phyloP scores from a whole-genome alignment of 257 asterid genomes.

The Solanum pinnatisectum region DNA sequence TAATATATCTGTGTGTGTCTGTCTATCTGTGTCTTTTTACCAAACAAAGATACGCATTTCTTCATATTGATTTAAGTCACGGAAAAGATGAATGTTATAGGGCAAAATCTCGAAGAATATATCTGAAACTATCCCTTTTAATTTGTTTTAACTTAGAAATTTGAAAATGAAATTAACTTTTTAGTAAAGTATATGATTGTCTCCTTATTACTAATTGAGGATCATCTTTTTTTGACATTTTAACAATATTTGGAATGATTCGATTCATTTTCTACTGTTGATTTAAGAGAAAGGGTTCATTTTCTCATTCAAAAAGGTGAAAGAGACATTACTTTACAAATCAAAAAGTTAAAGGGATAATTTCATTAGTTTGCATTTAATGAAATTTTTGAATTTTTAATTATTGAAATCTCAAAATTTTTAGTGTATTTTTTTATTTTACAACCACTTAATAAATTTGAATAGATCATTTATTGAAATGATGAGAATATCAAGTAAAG shows the following conservation, averaged over 20 bases:
- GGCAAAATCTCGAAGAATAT: too few relatives aligned
- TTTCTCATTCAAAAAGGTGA: neutral
- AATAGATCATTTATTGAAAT: too few relatives aligned
- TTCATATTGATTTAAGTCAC: neutral
- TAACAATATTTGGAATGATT: neutral
- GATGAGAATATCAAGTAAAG: too few relatives aligned
- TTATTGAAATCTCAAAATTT: neutral
- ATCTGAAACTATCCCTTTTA: too few relatives aligned
- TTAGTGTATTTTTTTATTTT: neutral
- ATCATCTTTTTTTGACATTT: neutral
- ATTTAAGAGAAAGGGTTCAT: neutral
- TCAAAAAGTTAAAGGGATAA: neutral
- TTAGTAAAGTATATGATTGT: neutral
- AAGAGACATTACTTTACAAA: neutral
- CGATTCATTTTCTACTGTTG: neutral
- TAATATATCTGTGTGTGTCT: too few relatives aligned
- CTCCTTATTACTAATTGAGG: neutral
- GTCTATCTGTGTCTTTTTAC: too few relatives aligned
- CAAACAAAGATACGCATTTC: neutral
- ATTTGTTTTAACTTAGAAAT: too few relatives aligned
- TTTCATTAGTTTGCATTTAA: neutral
- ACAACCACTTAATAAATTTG: neutral
- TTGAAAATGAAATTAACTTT: neutral
- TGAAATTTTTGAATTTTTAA: neutral
- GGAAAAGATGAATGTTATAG: too few relatives aligned